Evolutionary conservation across 148 eudicot species (phyloP).

Genomic region (Spergularia bocconei): DNA sequence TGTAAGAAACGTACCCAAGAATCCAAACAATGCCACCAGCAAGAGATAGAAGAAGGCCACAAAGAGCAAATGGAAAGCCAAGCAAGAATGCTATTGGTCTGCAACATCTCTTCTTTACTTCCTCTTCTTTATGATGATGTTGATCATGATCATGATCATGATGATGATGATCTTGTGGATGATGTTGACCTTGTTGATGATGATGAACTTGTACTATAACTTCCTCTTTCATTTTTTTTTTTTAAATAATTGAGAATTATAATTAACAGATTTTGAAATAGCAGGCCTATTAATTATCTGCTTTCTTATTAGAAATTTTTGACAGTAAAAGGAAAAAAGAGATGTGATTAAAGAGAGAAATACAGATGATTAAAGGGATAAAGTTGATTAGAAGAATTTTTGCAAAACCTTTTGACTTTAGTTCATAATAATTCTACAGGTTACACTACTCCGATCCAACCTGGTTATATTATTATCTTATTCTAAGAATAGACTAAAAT

Average conservation of each 20-base stretch:
- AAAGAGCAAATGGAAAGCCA: constrained; percentile 59
- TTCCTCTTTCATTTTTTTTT: constrained; percentile 20
- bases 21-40: constrained; percentile 60
- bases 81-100: constrained; percentile 56
- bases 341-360: neutral
- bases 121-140: constrained; percentile 16
- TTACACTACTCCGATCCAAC: neutral
- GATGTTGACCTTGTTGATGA: constrained; percentile 13
- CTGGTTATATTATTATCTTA: neutral
- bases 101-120: constrained; percentile 29
- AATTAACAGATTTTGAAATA: no score
- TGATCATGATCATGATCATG: constrained; percentile 10
- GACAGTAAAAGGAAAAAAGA: neutral
- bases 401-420: constrained; percentile 6
- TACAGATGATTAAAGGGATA: neutral
- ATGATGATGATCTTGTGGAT: constrained; percentile 11
- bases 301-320: neutral
- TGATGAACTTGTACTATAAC: constrained; percentile 12
- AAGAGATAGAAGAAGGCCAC: constrained; percentile 50
- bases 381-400: constrained; percentile 3
- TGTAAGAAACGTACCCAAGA: constrained; percentile 42
- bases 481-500: no score
- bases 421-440: neutral
- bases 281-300: no score
- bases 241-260: no score